These are phyloP conservation scores for Mycena kentingensis DNA, from an alignment of 768 basidiomycete species.

Conservation along the genomic window DNA sequence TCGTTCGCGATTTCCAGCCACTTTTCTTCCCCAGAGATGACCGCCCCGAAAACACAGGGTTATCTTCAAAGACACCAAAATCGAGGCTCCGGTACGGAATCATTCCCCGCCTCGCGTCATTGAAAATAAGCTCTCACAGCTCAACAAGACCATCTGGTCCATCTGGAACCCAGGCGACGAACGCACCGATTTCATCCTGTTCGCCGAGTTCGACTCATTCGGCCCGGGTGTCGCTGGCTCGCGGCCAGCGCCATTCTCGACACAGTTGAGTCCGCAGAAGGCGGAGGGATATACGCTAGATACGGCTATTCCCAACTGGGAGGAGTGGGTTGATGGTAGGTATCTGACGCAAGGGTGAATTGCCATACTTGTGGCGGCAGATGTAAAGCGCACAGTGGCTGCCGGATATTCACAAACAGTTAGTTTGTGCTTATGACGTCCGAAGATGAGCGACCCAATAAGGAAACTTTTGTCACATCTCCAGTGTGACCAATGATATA, in stretches of 20 bases:
- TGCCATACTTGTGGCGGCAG: too few species aligned
- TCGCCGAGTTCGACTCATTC: constrained; percentile 28
- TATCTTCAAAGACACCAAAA: constrained; percentile 27
- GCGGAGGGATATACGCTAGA: constrained; percentile 22
- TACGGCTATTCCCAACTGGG: constrained; percentile 20
- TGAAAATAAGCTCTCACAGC: neutral
- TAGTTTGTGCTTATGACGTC: too few species aligned
- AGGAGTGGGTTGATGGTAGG: constrained; percentile 24
- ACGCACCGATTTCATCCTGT: constrained; percentile 29
- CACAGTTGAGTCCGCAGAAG: constrained; percentile 14
- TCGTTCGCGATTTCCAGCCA: neutral
- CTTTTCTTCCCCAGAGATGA: neutral
- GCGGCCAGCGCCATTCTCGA: constrained; percentile 24
- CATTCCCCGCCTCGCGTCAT: neutral
- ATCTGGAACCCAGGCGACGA: constrained; percentile 29
- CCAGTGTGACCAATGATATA: too few species aligned
- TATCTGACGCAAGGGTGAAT: too few species aligned
- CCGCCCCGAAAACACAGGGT: constrained; percentile 18
- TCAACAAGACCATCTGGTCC: constrained; percentile 30
- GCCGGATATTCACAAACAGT: too few species aligned
- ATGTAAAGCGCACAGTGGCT: too few species aligned
- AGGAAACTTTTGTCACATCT: too few species aligned
- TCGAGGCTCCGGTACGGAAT: constrained; percentile 22
- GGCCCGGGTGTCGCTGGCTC: constrained; percentile 20
- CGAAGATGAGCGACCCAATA: too few species aligned